Base-by-base conservation (phyloP, 2,329 filamentous ascomycete genomes). In the Apiospora aurea region DNA sequence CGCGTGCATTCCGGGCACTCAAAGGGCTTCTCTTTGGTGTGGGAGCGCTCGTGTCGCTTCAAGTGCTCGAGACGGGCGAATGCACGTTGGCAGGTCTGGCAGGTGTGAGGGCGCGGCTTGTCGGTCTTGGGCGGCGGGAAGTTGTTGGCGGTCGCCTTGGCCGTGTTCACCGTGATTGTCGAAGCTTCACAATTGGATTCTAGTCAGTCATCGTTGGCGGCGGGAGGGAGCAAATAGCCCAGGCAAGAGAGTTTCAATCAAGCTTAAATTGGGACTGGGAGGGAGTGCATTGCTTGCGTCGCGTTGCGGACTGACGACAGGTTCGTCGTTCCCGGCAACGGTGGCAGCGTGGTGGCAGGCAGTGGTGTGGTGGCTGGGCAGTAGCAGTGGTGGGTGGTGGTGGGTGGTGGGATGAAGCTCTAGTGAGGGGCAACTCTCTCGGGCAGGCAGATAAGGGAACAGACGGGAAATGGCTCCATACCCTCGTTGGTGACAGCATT, bases 11-110 rank as follows among this genome's bases (percentile, higher is more conserved):
- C 94, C 41, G 94, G 94, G 79, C 96, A 99, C 83, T 98, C 95
- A 78, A 99, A 99, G 0, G 96, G 96, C 86, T 99, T 99, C 85
- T 99, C 95, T 82, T 99, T 81, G 57, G 79, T 81, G 71, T 81
- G 80, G n/a, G 80, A 81, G 72, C 96, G 91, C 84, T 98, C 96
- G 83, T 99, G 96, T 73, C 96, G 93, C 85, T 99, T 99, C 76
- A 99, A 86, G 82, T 99, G 96, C 84, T 99, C 96, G 77, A 99
- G 86, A 73, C 96, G 92, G 72, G 96, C 96, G 82, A 99, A 99
- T 44, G 94, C 97, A 75, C 96, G 92, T 78, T 92, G 90, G 82
- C 96, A 99, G 67, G 95, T 98, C 53, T 87, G 91, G 85, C 96
- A 99, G 73, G 97, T 92, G 83, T 99, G 96, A 75, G 96, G 96